Evolutionary conservation across 345 rosid genomes (phyloP).

Genomic region (Linum usitatissimum): DNA sequence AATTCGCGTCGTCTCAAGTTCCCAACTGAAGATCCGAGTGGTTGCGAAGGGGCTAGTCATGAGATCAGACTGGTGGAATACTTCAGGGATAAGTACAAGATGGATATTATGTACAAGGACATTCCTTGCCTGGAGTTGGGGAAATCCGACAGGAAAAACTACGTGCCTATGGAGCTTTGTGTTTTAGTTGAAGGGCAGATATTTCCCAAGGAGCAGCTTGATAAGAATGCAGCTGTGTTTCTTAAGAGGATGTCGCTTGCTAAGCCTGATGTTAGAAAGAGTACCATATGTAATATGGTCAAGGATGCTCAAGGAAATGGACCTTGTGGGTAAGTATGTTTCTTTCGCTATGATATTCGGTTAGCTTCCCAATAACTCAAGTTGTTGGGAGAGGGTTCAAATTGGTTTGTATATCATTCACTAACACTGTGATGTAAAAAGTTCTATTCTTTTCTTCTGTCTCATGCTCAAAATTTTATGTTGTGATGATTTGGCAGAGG

Average conservation of each 20-base stretch:
- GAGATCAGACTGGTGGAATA: constrained; percentile 37
- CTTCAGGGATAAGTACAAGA: constrained; percentile 43
- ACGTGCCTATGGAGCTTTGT: constrained; percentile 79
- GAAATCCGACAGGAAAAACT: constrained; percentile 33
- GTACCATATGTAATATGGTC: constrained; percentile 40
- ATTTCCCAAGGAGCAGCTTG: constrained; percentile 60
- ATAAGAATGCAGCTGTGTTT: constrained; percentile 22
- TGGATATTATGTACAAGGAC: constrained; percentile 32
- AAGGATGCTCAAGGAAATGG: constrained; percentile 25
- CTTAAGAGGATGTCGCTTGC: constrained; percentile 47
- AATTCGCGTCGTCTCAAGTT: constrained; percentile 33
- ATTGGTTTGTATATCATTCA: no score
- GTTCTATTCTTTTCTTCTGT: not conserved
- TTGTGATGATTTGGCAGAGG: constrained; percentile 38
- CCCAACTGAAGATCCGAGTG: constrained; percentile 32
- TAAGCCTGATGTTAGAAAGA: constrained; percentile 30
- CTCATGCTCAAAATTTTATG: not conserved
- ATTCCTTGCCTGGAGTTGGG: constrained; percentile 71
- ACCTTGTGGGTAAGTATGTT: constrained; percentile 57
- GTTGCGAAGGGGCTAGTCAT: constrained; percentile 19
- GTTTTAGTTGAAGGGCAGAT: constrained; percentile 66
- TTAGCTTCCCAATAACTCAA: no score
- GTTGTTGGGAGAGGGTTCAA: no score
- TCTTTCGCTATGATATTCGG: not conserved
- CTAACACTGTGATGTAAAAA: not conserved